Conservation (phyloP, 768 basidiomycete species). For the Guyanaporus albipodus region DNA sequence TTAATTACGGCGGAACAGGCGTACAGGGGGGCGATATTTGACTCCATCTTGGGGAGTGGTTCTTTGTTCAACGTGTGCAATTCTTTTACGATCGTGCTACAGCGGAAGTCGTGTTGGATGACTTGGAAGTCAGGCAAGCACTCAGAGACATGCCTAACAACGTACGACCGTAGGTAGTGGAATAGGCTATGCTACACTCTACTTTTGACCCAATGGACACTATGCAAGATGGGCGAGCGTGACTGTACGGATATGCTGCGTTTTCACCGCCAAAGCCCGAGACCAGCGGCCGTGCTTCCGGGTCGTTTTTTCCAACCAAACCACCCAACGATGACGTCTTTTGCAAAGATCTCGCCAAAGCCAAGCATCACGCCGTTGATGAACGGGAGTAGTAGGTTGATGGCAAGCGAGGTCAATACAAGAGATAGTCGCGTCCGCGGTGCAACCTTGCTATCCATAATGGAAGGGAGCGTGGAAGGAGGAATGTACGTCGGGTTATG, state of each 20-base stretch:
- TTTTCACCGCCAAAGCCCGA: slow-evolving; percentile 27
- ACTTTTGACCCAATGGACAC: not conserved
- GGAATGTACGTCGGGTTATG: slow-evolving; percentile 24
- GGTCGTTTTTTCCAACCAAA: slow-evolving; percentile 39
- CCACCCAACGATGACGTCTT: slow-evolving; percentile 61
- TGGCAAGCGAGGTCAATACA: slow-evolving; percentile 67
- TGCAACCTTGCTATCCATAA: slow-evolving; percentile 68
- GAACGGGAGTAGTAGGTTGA: slow-evolving; percentile 84
- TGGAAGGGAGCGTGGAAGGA: slow-evolving; percentile 56
- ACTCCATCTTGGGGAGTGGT: slow-evolving; percentile 21
- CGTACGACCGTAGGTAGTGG: slow-evolving; percentile 36
- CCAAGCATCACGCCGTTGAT: slow-evolving; percentile 95
- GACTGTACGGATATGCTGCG: not conserved
- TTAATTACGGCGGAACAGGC: not conserved
- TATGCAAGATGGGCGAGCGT: not conserved
- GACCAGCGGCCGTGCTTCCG: slow-evolving; percentile 21
- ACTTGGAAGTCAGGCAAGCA: slow-evolving; percentile 58
- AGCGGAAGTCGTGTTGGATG: slow-evolving; percentile 58
- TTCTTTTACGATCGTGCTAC: not conserved
- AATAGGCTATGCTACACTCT: not conserved
- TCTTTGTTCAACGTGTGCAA: not conserved
- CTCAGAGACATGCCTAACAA: slow-evolving; percentile 52
- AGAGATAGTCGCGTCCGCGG: slow-evolving; percentile 65
- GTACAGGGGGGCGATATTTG: slow-evolving; percentile 24
- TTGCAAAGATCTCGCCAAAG: slow-evolving; percentile 93